phyloP scores from a whole-genome alignment of 257 asterid genomes.

The Marsdenia floribunda region DNA sequence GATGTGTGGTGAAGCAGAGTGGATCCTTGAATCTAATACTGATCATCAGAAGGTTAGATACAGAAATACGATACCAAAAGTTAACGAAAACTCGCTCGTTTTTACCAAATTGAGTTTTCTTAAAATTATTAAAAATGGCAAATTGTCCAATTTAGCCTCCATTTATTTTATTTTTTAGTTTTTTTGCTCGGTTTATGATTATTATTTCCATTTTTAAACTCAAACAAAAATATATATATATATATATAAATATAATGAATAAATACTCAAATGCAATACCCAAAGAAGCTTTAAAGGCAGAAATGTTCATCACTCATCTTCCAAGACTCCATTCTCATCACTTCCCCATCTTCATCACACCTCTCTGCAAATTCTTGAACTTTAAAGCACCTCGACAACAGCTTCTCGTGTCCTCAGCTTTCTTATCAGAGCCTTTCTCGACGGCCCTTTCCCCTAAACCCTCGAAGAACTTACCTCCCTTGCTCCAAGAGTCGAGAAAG shows the following conservation, averaged over 20 bases:
- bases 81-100: no score
- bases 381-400: slow-evolving; percentile 6
- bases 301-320: slow-evolving; percentile 30
- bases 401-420: slow-evolving; percentile 17
- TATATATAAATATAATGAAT: no score
- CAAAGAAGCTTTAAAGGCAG: not conserved
- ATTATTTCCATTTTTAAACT: no score
- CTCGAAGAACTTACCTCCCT: slow-evolving; percentile 14
- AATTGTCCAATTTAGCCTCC: no score
- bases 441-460: slow-evolving; percentile 15
- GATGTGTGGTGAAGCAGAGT: not conserved
- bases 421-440: slow-evolving; percentile 26
- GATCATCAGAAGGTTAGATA: not conserved
- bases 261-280: not conserved
- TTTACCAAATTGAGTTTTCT: not conserved
- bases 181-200: no score
- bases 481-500: slow-evolving; percentile 18
- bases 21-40: not conserved
- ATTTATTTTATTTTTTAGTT: no score
- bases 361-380: slow-evolving; percentile 14
- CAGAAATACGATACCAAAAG: not conserved
- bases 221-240: no score
- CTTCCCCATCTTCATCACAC: slow-evolving; percentile 18
- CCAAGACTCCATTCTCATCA: slow-evolving; percentile 23
- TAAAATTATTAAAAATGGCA: no score